phyloP scores from a whole-genome alignment of 495 filamentous ascomycete genomes.

The Tetracladium marchalianum region DNA sequence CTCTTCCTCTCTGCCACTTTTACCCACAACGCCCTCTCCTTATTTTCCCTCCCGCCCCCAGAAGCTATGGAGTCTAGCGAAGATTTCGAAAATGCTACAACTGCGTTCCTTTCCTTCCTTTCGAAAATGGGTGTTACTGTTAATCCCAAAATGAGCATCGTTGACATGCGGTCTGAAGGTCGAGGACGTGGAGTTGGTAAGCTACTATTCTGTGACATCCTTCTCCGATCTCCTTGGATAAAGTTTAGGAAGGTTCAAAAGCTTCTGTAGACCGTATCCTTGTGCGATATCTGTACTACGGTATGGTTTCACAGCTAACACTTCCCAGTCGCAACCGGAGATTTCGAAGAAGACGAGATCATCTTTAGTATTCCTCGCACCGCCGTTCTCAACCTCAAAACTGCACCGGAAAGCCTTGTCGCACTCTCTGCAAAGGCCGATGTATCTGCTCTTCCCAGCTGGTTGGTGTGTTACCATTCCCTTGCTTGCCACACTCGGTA shows the following conservation, averaged over 20 bases:
- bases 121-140: conserved; percentile 37
- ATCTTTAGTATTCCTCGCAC: conserved; percentile 54
- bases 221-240: background rate
- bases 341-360: conserved; percentile 52
- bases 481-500: background rate
- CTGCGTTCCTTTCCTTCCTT: conserved; percentile 47
- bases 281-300: background rate
- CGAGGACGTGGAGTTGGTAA: conserved; percentile 53
- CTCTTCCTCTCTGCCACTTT: conserved; percentile 3
- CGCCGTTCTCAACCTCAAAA: conserved; percentile 34
- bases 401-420: background rate
- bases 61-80: conserved; percentile 22
- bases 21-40: conserved; percentile 2
- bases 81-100: conserved; percentile 36
- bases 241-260: background rate
- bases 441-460: conserved; percentile 9
- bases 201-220: conserved; percentile 17
- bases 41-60: background rate
- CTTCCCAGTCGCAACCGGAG: conserved; percentile 40
- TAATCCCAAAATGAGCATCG: conserved; percentile 43
- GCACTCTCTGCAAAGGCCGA: background rate
- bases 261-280: background rate
- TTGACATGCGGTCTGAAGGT: conserved; percentile 39
- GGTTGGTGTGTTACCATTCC: conserved; percentile 13
- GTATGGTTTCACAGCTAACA: conserved; percentile 16